These are phyloP conservation scores for Colletotrichum tamarilloi DNA, from an alignment of 2,329 filamentous ascomycete species.

Conservation along the genomic window DNA sequence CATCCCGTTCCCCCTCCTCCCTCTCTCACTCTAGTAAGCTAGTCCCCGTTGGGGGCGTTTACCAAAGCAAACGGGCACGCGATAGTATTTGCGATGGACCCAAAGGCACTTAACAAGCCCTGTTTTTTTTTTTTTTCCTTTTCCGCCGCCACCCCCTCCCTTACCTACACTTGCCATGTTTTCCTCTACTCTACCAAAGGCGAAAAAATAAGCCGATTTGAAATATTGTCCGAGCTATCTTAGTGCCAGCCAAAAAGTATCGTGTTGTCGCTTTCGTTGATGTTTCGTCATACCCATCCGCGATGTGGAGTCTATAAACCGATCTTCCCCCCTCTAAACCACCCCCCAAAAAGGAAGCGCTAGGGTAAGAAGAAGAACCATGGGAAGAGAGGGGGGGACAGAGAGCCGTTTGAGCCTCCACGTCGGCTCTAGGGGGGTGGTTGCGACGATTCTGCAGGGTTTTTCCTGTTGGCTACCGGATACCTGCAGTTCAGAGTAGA, in stretches of 20 bases:
- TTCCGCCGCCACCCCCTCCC: not conserved
- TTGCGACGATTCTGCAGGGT: constrained; percentile 17
- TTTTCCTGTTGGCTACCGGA: not conserved
- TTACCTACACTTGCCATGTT: not conserved
- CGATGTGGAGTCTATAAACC: not conserved
- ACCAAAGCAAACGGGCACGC: not conserved
- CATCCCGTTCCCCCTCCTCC: no score
- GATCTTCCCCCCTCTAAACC: not conserved
- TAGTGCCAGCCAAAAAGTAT: no score
- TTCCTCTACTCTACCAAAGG: not conserved
- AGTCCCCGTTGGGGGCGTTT: not conserved
- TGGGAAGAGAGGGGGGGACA: not conserved
- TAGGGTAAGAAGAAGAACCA: constrained; percentile 1
- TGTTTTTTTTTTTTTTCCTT: not conserved
- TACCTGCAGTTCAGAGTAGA: not conserved
- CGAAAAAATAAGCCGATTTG: not conserved
- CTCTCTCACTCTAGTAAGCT: not conserved
- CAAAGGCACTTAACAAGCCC: no score
- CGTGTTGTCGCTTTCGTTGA: not conserved
- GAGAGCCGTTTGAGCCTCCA: constrained; percentile 23
- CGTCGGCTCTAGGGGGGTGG: not conserved
- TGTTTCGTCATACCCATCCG: constrained; percentile 17
- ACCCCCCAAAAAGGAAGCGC: not conserved
- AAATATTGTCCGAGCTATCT: not conserved
- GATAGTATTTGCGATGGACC: not conserved